phyloP scores from a whole-genome alignment of 73 alveolate genomes.

The Durusdinium trenchii region DNA sequence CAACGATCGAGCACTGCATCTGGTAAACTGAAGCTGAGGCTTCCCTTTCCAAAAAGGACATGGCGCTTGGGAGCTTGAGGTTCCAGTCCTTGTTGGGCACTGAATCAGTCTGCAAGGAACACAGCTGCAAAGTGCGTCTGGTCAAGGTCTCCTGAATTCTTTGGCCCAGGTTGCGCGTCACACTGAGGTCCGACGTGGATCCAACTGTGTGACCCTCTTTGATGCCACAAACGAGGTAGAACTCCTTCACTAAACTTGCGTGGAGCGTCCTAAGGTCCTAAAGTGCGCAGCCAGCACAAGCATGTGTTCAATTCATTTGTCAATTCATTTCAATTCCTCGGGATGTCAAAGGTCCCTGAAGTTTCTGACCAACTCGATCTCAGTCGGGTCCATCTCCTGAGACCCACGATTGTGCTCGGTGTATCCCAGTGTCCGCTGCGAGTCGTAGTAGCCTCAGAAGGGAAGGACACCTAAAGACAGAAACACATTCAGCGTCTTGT shows the following conservation, averaged over 20 bases:
- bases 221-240: too few species aligned
- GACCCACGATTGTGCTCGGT: constrained; percentile 93
- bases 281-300: too few species aligned
- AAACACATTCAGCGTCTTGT: too few species aligned
- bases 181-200: background rate
- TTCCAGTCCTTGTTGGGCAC: too few species aligned
- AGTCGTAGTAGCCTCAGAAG: constrained; percentile 60
- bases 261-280: too few species aligned
- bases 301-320: background rate
- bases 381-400: constrained; percentile 12
- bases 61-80: too few species aligned
- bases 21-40: too few species aligned
- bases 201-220: background rate
- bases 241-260: too few species aligned
- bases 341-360: background rate
- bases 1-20: too few species aligned
- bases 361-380: background rate
- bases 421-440: constrained; percentile 83
- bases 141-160: constrained; percentile 70
- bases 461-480: too few species aligned
- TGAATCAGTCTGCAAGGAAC: constrained; percentile 42
- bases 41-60: too few species aligned
- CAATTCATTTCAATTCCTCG: background rate
- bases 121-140: constrained; percentile 56
- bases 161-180: background rate